Conservation (phyloP, 2,329 filamentous ascomycete species). For the Blastomyces gilchristii region DNA sequence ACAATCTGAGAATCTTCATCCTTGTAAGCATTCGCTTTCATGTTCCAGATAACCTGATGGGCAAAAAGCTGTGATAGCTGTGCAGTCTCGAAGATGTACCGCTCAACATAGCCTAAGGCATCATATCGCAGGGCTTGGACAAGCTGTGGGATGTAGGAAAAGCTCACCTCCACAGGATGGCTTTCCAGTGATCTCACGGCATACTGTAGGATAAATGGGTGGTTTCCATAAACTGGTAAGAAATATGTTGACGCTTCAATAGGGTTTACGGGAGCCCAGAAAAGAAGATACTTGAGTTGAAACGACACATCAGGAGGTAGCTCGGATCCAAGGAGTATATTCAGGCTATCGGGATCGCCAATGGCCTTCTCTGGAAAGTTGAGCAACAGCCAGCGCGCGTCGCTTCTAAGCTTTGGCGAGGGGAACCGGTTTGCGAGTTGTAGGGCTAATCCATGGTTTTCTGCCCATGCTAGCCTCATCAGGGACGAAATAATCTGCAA, state of each 20-base stretch:
- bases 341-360: conserved; percentile 68
- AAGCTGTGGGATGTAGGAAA: conserved; percentile 98
- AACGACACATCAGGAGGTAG: conserved; percentile 69
- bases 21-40: conserved; percentile 98
- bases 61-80: conserved; percentile 97
- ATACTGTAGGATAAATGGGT: conserved; percentile 91
- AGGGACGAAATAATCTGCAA: conserved; percentile 50
- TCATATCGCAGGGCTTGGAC: conserved; percentile 93
- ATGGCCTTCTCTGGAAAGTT: conserved; percentile 77
- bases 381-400: conserved; percentile 69
- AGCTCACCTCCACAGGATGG: conserved; percentile 91
- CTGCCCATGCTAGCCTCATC: conserved; percentile 73
- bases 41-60: conserved; percentile 99
- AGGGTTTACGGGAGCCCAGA: conserved; percentile 86
- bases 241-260: conserved; percentile 91
- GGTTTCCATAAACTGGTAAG: conserved; percentile 77
- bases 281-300: conserved; percentile 87
- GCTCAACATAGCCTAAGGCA: conserved; percentile 82
- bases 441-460: conserved; percentile 77
- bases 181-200: conserved; percentile 90
- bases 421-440: conserved; percentile 73
- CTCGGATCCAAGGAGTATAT: conserved; percentile 65
- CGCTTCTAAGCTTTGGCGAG: conserved; percentile 58
- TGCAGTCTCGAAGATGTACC: conserved; percentile 93
- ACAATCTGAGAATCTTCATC: conserved; percentile 84